Evolutionary conservation across 2,329 filamentous ascomycete genomes (phyloP).

Genomic region (Xylaria hypoxylon): DNA sequence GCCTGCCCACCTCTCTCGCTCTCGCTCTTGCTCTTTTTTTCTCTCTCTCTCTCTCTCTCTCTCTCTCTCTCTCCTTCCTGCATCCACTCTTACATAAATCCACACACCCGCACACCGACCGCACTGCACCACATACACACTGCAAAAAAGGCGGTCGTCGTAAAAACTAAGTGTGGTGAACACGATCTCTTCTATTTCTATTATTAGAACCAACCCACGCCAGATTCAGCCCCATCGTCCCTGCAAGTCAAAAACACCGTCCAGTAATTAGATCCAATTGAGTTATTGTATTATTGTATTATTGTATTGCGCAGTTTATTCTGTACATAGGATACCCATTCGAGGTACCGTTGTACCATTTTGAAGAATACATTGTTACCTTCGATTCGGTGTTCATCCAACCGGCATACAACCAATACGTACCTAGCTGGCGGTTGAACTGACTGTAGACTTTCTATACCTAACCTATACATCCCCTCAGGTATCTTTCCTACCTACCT

Average conservation of each 20-base stretch:
- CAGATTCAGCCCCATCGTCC: constrained; percentile 63
- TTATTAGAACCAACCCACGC: constrained; percentile 64
- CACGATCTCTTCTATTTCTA: constrained; percentile 64
- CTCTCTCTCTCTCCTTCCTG: background rate
- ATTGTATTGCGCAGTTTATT: constrained; percentile 33
- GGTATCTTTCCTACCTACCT: too few species aligned
- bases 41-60: background rate
- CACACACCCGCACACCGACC: constrained; percentile 34
- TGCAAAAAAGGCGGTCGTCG: constrained; percentile 17
- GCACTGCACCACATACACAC: constrained; percentile 17
- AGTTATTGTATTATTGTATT: constrained; percentile 24
- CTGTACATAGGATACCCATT: background rate
- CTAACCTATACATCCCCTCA: background rate
- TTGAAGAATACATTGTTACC: background rate
- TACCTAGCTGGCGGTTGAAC: background rate
- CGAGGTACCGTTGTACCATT: constrained; percentile 44
- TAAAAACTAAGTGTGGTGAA: constrained; percentile 48
- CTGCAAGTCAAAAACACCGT: constrained; percentile 51
- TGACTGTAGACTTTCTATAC: too few species aligned
- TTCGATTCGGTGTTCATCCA: background rate
- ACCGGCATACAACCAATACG: background rate
- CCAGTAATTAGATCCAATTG: constrained; percentile 39
- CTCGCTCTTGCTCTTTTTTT: background rate
- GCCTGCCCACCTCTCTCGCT: background rate
- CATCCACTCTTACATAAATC: constrained; percentile 14